Base-by-base conservation (phyloP, 441 rosid species). In the Erysimum cheiri region DNA sequence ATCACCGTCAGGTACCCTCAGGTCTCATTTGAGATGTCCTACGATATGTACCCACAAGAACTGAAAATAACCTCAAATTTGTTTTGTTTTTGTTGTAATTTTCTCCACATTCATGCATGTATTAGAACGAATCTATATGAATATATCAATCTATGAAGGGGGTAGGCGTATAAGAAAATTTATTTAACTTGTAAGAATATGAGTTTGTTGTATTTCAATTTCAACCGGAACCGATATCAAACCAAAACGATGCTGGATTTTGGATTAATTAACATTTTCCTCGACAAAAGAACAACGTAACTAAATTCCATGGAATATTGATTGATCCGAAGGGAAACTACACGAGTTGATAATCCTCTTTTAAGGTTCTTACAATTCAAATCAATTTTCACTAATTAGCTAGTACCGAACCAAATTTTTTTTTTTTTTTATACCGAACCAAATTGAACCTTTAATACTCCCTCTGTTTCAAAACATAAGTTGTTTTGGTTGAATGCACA, bases 101-200 rank as follows among this genome's bases (percentile, higher is more conserved):
- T 54, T 71, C 41, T 54, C 49, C 64, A 55, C 13, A 55, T 63
- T 5, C 49, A 44, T 62, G 69, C 75, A 61, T 53, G 48, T 43
- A 24, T 29, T 48, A 6, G 8, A 58, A 44, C 15, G 32, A 60
- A 15, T 48, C 41, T 60, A n/a, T 22, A 46, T 10, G 53, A 15
- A 9, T 28, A 41, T 24, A 32, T 32, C 35, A 6, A 46, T 17
- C 11, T 11, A 6, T 14, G 14, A 43, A 24, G 26, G 29, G 12
- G 14, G 28, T 14, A 43, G 14, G n/a, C 6, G 17, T 24, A 22
- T 22, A 24, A 24, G 26, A 24, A 24, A 24, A 24, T 24, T 33
- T 46, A 32, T 5, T 32, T 32, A 32, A 7, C 12, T 19, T 6
- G 11, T 10, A 35, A 13, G 33, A 64, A 13, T 15, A 65, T 22